phyloP scores from a whole-genome alignment of 2,329 filamentous ascomycete species.

The Cryphonectria parasitica region DNA sequence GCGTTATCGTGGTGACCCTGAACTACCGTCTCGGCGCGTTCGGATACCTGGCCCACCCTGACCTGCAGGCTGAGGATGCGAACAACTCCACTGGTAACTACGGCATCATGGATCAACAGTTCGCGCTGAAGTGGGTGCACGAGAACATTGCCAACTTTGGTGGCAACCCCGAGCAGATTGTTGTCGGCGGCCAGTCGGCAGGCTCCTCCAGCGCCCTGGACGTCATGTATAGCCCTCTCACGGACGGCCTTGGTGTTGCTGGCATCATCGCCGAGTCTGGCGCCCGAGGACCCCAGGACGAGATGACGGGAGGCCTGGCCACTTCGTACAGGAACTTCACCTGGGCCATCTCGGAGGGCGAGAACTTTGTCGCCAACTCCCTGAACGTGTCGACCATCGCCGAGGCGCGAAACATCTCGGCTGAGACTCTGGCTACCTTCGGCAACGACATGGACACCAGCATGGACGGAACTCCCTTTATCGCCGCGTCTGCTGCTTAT shows the following conservation, averaged over 20 bases:
- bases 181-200: conserved; percentile 69
- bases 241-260: conserved; percentile 31
- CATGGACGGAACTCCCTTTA: not conserved
- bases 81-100: conserved; percentile 58
- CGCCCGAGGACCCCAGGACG: not conserved
- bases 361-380: conserved; percentile 4
- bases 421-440: not conserved
- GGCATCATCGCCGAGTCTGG: conserved; percentile 31
- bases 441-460: not conserved
- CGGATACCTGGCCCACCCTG: conserved; percentile 69
- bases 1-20: conserved; percentile 71
- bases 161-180: conserved; percentile 63
- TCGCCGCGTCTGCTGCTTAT: not conserved
- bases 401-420: not conserved
- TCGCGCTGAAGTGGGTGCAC: conserved; percentile 37
- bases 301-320: not conserved
- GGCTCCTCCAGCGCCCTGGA: conserved; percentile 58
- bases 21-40: conserved; percentile 78
- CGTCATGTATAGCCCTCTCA: conserved; percentile 10
- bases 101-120: conserved; percentile 67
- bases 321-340: not conserved
- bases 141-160: conserved; percentile 56
- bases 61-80: conserved; percentile 43
- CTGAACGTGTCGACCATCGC: not conserved
- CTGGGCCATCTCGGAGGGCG: not conserved